Conservation (phyloP, 495 filamentous ascomycete genomes). For the Penicillium parvum region DNA sequence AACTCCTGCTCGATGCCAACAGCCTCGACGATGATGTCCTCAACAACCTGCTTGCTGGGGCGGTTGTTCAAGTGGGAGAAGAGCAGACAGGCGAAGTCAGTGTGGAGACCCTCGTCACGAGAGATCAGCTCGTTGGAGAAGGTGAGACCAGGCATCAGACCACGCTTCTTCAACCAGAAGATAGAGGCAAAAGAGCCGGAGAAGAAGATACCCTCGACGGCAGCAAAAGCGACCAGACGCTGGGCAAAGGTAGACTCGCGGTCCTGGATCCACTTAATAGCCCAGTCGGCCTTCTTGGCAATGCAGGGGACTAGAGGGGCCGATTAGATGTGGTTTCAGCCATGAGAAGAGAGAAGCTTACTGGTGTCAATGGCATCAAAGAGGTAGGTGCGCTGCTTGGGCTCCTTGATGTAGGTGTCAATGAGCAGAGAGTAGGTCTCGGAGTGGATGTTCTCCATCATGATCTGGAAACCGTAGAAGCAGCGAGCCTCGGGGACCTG, state of each 20-base stretch:
- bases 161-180: conserved; percentile 99
- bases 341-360: conserved; percentile 35
- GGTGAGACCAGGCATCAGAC: conserved; percentile 95
- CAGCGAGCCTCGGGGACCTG: conserved; percentile 97
- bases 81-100: conserved; percentile 95
- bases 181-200: conserved; percentile 98
- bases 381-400: conserved; percentile 87
- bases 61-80: conserved; percentile 94
- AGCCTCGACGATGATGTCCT: conserved; percentile 89
- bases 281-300: conserved; percentile 97
- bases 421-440: conserved; percentile 99
- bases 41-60: conserved; percentile 71
- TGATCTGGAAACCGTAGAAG: conserved; percentile 99
- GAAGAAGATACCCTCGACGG: conserved; percentile 99
- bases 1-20: conserved; percentile 97
- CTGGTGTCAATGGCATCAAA: conserved; percentile 99
- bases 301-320: conserved; percentile 74
- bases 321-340: conserved; percentile 9
- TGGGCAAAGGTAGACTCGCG: conserved; percentile 88
- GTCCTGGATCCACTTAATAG: conserved; percentile 90
- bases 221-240: conserved; percentile 94
- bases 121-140: conserved; percentile 99
- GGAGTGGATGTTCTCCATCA: conserved; percentile 99
- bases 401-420: conserved; percentile 99
- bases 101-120: conserved; percentile 98